phyloP scores from a whole-genome alignment of 2,329 filamentous ascomycete genomes.

The Curvularia hawaiiensis region DNA sequence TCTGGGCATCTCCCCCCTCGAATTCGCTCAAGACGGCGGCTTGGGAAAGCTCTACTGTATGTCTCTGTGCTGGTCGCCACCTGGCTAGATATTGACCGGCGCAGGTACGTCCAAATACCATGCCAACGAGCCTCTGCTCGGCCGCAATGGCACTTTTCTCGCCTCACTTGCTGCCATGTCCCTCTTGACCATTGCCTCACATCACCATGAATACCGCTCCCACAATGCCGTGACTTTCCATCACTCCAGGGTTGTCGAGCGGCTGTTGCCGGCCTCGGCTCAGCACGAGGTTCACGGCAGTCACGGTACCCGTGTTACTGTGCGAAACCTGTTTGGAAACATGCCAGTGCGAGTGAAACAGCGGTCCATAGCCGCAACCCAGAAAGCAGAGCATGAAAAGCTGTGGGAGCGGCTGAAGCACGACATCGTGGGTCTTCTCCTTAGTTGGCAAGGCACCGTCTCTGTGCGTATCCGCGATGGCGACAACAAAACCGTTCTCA shows the following conservation, averaged over 20 bases:
- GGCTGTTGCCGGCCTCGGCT: conserved; percentile 65
- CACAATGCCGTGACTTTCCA: conserved; percentile 72
- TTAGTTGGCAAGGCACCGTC: conserved; percentile 68
- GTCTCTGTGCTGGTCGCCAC: conserved; percentile 15
- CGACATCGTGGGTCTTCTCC: conserved; percentile 66
- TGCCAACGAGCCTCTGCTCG: conserved; percentile 58
- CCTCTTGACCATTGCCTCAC: conserved; percentile 76
- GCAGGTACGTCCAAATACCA: conserved; percentile 78
- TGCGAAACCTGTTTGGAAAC: conserved; percentile 83
- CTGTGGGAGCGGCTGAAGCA: conserved; percentile 70
- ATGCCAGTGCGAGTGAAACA: conserved; percentile 92
- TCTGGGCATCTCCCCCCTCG: conserved; percentile 71
- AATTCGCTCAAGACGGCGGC: conserved; percentile 74
- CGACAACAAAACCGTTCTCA: conserved; percentile 47
- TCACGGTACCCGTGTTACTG: conserved; percentile 76
- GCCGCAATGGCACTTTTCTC: conserved; percentile 75
- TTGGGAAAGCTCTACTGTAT: conserved; percentile 75
- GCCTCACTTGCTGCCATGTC: conserved; percentile 78
- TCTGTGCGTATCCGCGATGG: conserved; percentile 65
- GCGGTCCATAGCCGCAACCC: conserved; percentile 62
- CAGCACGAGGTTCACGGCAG: conserved; percentile 61
- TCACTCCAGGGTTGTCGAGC: conserved; percentile 67
- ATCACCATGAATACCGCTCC: conserved; percentile 63
- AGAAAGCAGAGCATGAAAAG: conserved; percentile 58
- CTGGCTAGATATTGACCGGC: conserved; percentile 11